These are phyloP conservation scores for Fusarium sp. DNA, from an alignment of 2,329 filamentous ascomycete genomes.

Conservation along the genomic window DNA sequence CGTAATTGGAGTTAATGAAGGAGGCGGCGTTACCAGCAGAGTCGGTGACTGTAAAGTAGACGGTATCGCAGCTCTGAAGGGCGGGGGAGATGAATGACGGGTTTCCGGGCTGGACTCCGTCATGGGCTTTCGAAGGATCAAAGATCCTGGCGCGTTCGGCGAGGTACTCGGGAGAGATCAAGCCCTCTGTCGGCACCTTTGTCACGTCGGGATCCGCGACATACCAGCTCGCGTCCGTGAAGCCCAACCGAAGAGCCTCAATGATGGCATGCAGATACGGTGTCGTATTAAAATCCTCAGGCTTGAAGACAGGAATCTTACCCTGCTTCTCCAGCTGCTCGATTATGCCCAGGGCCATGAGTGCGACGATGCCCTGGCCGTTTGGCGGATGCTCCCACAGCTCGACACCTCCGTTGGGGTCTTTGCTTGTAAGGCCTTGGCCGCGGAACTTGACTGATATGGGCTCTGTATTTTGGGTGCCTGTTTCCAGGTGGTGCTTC, in stretches of 20 bases:
- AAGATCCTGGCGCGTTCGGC: slow-evolving; percentile 74
- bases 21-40: slow-evolving; percentile 87
- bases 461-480: slow-evolving; percentile 84
- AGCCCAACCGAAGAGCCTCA: slow-evolving; percentile 88
- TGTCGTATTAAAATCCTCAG: slow-evolving; percentile 82
- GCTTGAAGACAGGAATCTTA: slow-evolving; percentile 77
- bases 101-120: slow-evolving; percentile 72
- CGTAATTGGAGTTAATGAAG: slow-evolving; percentile 97
- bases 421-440: slow-evolving; percentile 58
- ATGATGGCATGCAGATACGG: slow-evolving; percentile 88
- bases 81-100: slow-evolving; percentile 73
- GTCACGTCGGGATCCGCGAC: slow-evolving; percentile 83
- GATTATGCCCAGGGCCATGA: slow-evolving; percentile 94
- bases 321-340: slow-evolving; percentile 83
- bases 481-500: slow-evolving; percentile 73
- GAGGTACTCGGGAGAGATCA: slow-evolving; percentile 82
- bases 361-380: slow-evolving; percentile 92
- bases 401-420: slow-evolving; percentile 69
- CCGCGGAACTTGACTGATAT: slow-evolving; percentile 85
- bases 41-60: slow-evolving; percentile 92
- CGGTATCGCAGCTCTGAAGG: slow-evolving; percentile 88
- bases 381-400: slow-evolving; percentile 98
- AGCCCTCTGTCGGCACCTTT: slow-evolving; percentile 74
- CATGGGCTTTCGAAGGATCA: slow-evolving; percentile 68
- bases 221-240: slow-evolving; percentile 91